Evolutionary conservation across 2,329 filamentous ascomycete species (phyloP).

Genomic region (Apiospora rasikravindrae): DNA sequence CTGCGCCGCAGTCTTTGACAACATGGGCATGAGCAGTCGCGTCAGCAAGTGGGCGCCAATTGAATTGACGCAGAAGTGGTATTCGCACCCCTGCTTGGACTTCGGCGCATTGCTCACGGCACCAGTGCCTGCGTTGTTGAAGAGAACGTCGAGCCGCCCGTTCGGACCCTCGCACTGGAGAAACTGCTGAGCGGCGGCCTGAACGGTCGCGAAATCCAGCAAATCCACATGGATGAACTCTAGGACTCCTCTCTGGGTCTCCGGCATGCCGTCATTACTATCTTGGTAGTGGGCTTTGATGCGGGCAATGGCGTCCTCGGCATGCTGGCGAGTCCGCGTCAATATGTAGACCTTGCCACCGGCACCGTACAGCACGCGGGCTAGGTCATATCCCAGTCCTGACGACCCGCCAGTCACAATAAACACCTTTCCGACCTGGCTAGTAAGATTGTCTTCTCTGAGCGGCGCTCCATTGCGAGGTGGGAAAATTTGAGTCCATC

Average conservation of each 20-base stretch:
- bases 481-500: constrained; percentile 31
- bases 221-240: constrained; percentile 30
- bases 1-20: constrained; percentile 27
- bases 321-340: constrained; percentile 40
- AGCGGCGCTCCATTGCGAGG: constrained; percentile 26
- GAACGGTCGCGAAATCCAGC: constrained; percentile 28
- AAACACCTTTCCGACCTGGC: constrained; percentile 32
- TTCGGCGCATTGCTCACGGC: constrained; percentile 26
- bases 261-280: not conserved
- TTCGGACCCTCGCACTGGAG: constrained; percentile 24
- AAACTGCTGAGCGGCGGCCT: constrained; percentile 25
- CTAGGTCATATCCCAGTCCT: constrained; percentile 52
- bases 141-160: constrained; percentile 30
- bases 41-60: constrained; percentile 29
- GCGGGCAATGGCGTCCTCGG: constrained; percentile 28
- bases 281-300: constrained; percentile 27
- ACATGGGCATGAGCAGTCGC: constrained; percentile 28
- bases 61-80: constrained; percentile 31
- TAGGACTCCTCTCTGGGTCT: constrained; percentile 23
- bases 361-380: constrained; percentile 53
- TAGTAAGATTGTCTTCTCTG: constrained; percentile 27
- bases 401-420: constrained; percentile 49
- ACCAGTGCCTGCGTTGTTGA: constrained; percentile 34
- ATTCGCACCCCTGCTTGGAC: constrained; percentile 30
- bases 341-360: constrained; percentile 59